Evolutionary conservation across 345 rosid genomes (phyloP).

Genomic region (Corymbia maculata): DNA sequence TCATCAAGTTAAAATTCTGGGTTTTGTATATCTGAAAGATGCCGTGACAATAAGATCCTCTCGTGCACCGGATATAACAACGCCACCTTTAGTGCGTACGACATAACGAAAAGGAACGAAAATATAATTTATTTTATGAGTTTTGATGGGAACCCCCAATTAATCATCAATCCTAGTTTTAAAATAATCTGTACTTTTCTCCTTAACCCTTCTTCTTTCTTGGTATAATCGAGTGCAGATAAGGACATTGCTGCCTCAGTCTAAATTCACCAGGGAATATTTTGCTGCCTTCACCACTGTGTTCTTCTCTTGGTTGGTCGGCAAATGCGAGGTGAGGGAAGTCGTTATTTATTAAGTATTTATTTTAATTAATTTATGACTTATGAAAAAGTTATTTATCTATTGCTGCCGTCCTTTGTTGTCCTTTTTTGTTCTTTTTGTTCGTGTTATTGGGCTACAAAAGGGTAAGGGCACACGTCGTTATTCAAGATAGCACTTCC

Average conservation of each 20-base stretch:
- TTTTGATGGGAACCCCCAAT: not conserved
- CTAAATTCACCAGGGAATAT: constrained; percentile 59
- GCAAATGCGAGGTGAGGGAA: constrained; percentile 60
- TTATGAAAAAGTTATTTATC: not conserved
- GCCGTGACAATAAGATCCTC: not conserved
- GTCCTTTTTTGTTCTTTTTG: not conserved
- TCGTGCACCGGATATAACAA: not conserved
- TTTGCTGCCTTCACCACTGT: constrained; percentile 78
- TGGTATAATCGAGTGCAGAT: constrained; percentile 31
- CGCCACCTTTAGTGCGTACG: not conserved
- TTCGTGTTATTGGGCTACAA: not conserved
- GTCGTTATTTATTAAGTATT: not conserved
- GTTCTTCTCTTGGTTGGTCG: constrained; percentile 81
- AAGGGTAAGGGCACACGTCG: not conserved
- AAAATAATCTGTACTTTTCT: not conserved
- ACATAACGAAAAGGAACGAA: not conserved
- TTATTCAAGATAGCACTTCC: not conserved
- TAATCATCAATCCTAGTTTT: not conserved
- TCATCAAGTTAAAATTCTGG: not conserved
- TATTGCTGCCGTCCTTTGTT: not conserved
- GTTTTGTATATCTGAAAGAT: not conserved
- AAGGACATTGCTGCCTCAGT: constrained; percentile 42
- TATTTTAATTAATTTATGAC: not conserved
- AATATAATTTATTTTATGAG: not conserved
- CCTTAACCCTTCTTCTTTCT: not conserved